Evolutionary conservation across 1,139 yeast genomes (phyloP).

Genomic region (Suhomyces chickasaworum): DNA sequence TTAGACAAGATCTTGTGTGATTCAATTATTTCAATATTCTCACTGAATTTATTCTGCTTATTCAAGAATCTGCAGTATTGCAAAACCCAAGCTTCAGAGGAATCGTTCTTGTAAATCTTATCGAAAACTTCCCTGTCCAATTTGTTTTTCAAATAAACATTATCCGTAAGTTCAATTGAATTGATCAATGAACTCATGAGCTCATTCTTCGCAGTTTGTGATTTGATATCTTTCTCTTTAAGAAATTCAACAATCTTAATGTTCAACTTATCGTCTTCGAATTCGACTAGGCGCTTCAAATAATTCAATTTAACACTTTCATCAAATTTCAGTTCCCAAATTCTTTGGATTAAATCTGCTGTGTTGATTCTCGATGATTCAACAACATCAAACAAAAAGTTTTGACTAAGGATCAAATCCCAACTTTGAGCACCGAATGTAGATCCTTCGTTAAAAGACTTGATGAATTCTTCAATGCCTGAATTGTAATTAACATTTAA

Average conservation of each 20-base stretch:
- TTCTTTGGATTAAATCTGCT: constrained; percentile 29
- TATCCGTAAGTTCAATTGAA: constrained; percentile 20
- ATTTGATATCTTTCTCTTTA: constrained; percentile 9
- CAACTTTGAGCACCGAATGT: constrained; percentile 38
- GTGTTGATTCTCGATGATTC: constrained; percentile 19
- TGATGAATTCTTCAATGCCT: constrained; percentile 33
- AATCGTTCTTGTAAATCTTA: constrained; percentile 15
- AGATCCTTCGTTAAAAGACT: constrained; percentile 31
- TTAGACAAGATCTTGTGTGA: constrained; percentile 6
- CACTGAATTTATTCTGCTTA: constrained; percentile 11
- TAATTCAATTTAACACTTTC: constrained; percentile 18
- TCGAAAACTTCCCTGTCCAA: constrained; percentile 18
- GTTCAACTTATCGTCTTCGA: constrained; percentile 33
- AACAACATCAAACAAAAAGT: constrained; percentile 26
- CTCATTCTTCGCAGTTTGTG: constrained; percentile 10
- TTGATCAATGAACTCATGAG: constrained; percentile 15
- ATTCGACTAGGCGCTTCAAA: constrained; percentile 24
- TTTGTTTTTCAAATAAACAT: constrained; percentile 24
- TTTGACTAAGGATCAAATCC: constrained; percentile 34
- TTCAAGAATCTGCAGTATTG: constrained; percentile 24
- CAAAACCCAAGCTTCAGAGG: constrained; percentile 22
- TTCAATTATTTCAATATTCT: constrained; percentile 16
- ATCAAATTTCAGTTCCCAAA: constrained; percentile 27
- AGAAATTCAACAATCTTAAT: constrained; percentile 27
- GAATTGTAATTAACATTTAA: constrained; percentile 33